Base-by-base conservation (phyloP, 768 basidiomycete species). In the Collybiopsis luxurians region DNA sequence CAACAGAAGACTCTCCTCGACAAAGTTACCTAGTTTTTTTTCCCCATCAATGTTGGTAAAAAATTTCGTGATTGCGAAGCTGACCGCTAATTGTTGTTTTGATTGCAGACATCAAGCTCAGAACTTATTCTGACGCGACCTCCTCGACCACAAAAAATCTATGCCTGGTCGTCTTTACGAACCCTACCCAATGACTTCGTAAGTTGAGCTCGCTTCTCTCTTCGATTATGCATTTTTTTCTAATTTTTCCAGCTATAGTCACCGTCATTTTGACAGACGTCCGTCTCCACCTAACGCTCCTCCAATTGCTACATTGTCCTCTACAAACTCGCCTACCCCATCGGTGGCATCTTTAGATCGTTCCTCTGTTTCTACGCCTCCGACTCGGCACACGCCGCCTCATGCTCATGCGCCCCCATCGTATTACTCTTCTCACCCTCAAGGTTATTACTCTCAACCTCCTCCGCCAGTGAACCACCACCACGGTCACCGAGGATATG, bases 311-410 rank as follows among this genome's bases (percentile, higher is more conserved):
- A 55, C 54, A 13, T 12, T 55, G 21, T 47, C 54, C 23, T 46
- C 54, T 30, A 54, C 53, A 12, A 45, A 55, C 17, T 55, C 54
- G 13, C 54, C 54, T 13, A 46, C 54, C 38, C 44, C 45, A 13
- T 55, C 54, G 2, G 54, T 47, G 15, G 28, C 54, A 24, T 55
- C 54, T 15, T 36, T 55, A n/a, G 54, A 55, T 26, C 54, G 54
- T n/a, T 55, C 54, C 19, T 55, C 54, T 17, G 54, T 55, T 10
- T 55, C 54, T 38, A 55, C 54, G 28, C 54, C 54, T 34, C 54
- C 54, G 23, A 55, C 47, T 24, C 23, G 54, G 34, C 43, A 44
- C 19, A 19, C 54, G 23, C 45, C 54, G 21, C 45, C 54, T 26
- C 54, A 45, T n/a, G 28, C 45, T 2, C 54, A 55, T 38, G 24